Base-by-base conservation (phyloP, 441 rosid genomes). In the Pelargonium myrrhifolium region DNA sequence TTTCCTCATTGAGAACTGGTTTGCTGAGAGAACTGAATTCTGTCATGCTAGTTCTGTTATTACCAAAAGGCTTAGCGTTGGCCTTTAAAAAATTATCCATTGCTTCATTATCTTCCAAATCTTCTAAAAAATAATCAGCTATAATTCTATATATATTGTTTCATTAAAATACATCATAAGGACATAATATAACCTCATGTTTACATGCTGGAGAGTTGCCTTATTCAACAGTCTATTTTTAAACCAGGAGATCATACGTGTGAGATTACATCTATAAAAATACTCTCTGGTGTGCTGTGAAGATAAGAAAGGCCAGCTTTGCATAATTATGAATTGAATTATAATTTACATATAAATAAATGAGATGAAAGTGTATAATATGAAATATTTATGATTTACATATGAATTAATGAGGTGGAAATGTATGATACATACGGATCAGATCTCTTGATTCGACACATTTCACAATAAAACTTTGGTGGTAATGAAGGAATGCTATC, bases 401-500 rank as follows among this genome's bases (percentile, higher is more conserved):
- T 58, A 15, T 47, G 62, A 58, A 9, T 22, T 58, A 58, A 28
- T 58, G 37, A 58, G 62, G 22, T 58, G 12, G 58, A 20, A 56
- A 64, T 17, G 9, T 11, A 71, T 51, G 60, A 51, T 47, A 71
- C 78, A 37, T 75, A 75, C 78, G 78, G 78, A 71, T 75, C 78
- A 11, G 78, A 72, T 62, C 69, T 67, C 47, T 42, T 67, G 53
- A 71, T 47, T 65, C 78, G 72, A 59, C 78, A 75, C 28, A 71
- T 67, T 67, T 75, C 72, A 14, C 78, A 75, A 60, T 43, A 61
- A 64, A 56, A 75, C 47, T 4, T 63, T 64, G 74, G 28, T 31
- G 72, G 72, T 21, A 58, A 10, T 58, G 66, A n/a, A 64, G 69
- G 68, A 67, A 56, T 28, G 39, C 37, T 68, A 26, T 71, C 78